Conservation (phyloP, 169 alveolate species). For the Toxoplasma gondii region DNA sequence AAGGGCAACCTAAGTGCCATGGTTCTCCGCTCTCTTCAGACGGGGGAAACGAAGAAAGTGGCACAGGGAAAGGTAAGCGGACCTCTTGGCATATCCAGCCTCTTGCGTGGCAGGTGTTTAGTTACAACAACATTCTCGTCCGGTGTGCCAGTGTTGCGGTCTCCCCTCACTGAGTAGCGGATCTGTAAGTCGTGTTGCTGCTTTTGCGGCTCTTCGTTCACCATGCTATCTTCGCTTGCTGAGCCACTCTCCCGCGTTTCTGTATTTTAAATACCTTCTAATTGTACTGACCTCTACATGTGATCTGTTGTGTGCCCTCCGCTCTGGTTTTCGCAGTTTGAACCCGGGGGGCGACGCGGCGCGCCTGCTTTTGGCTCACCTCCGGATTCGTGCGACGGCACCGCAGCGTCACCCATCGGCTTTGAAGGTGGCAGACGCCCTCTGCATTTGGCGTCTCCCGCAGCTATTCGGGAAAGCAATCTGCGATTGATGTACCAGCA, state of each 20-base stretch:
- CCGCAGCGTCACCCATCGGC: not conserved
- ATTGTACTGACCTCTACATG: not conserved
- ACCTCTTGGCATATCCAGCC: too few species aligned
- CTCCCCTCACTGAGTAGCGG: too few species aligned
- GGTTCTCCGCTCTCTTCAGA: not conserved
- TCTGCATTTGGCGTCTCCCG: not conserved
- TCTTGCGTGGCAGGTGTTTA: too few species aligned
- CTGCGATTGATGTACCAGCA: slow-evolving; percentile 22
- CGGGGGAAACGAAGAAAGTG: not conserved
- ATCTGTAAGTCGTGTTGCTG: too few species aligned
- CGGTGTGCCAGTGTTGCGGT: too few species aligned
- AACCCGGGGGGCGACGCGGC: not conserved
- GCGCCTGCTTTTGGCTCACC: not conserved
- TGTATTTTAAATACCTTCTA: too few species aligned
- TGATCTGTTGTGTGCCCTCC: not conserved
- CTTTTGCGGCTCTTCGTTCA: too few species aligned
- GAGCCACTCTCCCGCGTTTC: too few species aligned
- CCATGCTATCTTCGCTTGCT: too few species aligned
- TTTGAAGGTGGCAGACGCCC: not conserved
- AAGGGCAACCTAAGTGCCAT: not conserved
- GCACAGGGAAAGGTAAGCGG: not conserved
- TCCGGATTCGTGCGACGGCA: not conserved
- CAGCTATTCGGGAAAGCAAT: slow-evolving; percentile 15
- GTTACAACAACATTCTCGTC: too few species aligned
- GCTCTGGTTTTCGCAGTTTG: not conserved